Percentiles rank a stretch among this genome's conserved stretches.
Conservation (phyloP, 2,329 filamentous ascomycete genomes). For the Curvularia lunata region DNA sequence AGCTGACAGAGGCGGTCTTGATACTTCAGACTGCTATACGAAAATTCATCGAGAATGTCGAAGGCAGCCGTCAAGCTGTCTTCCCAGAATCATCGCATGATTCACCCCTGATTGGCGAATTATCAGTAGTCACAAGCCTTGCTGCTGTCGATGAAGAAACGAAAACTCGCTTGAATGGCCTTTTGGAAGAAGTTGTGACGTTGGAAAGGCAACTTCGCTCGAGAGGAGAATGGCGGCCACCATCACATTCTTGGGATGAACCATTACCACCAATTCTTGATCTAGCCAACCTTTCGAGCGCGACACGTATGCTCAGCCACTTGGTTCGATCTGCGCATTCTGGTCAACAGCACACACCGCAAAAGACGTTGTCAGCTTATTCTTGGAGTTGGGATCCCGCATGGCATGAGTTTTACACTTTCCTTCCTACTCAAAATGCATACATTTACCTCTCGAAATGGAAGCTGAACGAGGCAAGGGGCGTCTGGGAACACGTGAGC, state of each 20-base stretch:
- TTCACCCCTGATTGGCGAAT: background rate
- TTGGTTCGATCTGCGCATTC: slow-evolving; percentile 7
- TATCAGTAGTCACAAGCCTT: background rate
- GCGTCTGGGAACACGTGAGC: slow-evolving; percentile 21
- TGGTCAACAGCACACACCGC: slow-evolving; percentile 8
- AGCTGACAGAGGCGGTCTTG: slow-evolving; percentile 3
- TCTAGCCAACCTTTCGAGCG: slow-evolving; percentile 18
- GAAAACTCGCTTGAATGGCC: background rate
- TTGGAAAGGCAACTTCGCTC: slow-evolving; percentile 8
- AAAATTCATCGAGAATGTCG: background rate
- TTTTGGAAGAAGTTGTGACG: background rate
- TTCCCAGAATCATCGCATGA: background rate
- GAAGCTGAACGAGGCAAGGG: slow-evolving; percentile 14
- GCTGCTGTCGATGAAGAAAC: background rate
- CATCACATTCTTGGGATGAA: background rate
- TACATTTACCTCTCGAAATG: slow-evolving; percentile 23
- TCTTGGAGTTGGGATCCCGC: slow-evolving; percentile 22
- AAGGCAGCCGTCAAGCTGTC: background rate
- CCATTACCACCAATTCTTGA: slow-evolving; percentile 16
- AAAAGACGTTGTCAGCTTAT: slow-evolving; percentile 9
- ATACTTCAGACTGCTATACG: slow-evolving; percentile 1
- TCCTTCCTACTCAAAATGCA: slow-evolving; percentile 4
- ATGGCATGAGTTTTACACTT: slow-evolving; percentile 25
- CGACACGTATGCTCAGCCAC: slow-evolving; percentile 17
- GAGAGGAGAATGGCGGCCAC: slow-evolving; percentile 15